Base-by-base conservation (phyloP, 129 eudicot genomes). In the Pseudognaphalium luteoalbum region DNA sequence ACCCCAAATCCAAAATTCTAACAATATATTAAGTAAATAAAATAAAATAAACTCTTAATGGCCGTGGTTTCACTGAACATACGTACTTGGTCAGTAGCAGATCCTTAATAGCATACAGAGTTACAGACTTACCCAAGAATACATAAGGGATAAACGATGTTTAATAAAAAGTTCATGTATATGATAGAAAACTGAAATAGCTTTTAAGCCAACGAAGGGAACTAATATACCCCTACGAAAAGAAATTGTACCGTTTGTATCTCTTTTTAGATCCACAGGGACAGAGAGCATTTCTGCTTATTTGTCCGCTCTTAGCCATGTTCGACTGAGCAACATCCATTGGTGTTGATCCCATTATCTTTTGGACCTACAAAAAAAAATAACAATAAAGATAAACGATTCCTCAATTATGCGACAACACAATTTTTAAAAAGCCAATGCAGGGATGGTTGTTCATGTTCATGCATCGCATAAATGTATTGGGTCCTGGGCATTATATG, bases 251-350 rank as follows among this genome's bases (percentile, higher is more conserved):
- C 98, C 88, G 83, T 73, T 93, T 93, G 78, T 90, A 93, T 88
- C 91, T 74, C 86, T 90, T 93, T 68, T 90, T 90, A 66, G 96
- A 93, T 58, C 98, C 98, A 82, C 98, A 90, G 14, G 98, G 98
- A 72, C 98, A 93, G 70, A 85, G 83, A 19, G 95, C 87, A 74
- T 93, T 93, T 81, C 98, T 82, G 83, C 98, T 90, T 80, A 90
- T 93, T 86, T 88, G 87, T 69, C 98, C 98, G 32, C 92, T 93
- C 88, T 93, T 87, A 25, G 97, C 98, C 92, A 93, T 68, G 88
- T 84, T 93, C 7, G 97, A 87, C 62, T 76, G 81, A 32, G 98
- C 98, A 82, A 93, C 71, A 79, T 93, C 98, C 86, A 90, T 74
- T 20, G 98, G 96, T 44, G 97, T 86, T 69, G 95, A 81, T 71